phyloP scores from a whole-genome alignment of 208 protist species.

The Leishmania turanica region DNA sequence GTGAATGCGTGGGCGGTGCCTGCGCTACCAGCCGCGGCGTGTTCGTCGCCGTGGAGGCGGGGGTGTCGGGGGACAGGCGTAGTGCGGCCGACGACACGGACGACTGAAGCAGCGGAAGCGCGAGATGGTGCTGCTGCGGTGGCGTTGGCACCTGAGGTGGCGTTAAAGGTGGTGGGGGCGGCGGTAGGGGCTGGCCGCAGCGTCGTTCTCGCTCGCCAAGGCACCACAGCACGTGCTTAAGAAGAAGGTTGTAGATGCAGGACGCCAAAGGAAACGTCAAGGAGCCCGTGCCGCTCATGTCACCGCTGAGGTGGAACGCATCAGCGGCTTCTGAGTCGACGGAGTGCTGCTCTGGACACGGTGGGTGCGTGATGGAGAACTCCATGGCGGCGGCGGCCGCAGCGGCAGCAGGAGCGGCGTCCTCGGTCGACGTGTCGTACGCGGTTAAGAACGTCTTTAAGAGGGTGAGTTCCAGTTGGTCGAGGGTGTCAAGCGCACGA shows the following conservation, averaged over 20 bases:
- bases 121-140: not conserved
- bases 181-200: not conserved
- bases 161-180: not conserved
- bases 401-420: not conserved
- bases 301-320: not conserved
- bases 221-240: conserved; percentile 38
- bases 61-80: not conserved
- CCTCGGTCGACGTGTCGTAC: not conserved
- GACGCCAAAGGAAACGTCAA: conserved; percentile 20
- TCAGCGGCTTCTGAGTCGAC: not conserved
- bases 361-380: not conserved
- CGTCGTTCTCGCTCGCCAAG: not conserved
- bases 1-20: not conserved
- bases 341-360: not conserved
- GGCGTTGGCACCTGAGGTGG: not conserved
- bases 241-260: conserved; percentile 33
- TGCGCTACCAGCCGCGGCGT: not conserved
- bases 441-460: conserved; percentile 41
- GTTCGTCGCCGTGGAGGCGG: not conserved
- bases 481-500: conserved; percentile 33
- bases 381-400: not conserved
- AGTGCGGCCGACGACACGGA: not conserved
- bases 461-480: conserved; percentile 38
- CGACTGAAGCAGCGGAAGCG: not conserved
- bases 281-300: not conserved